A percentile compares a stretch with the other conserved stretches of the same genome.
Conservation (phyloP, 345 rosid genomes). For the Lumnitzera littorea region DNA sequence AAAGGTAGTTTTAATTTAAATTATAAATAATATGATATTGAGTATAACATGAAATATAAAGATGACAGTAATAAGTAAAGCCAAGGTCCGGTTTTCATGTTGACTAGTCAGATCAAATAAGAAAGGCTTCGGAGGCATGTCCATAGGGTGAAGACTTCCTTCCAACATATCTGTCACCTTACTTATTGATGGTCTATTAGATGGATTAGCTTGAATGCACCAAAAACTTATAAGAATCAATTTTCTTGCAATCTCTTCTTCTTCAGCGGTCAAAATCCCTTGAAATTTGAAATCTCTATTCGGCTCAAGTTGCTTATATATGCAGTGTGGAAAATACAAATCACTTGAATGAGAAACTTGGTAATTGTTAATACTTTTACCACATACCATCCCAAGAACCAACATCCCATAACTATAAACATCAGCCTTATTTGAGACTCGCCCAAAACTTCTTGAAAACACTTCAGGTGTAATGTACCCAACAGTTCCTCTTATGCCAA, state of each 20-base stretch:
- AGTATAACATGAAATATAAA: too few species aligned
- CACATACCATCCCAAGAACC: slow-evolving; percentile 30
- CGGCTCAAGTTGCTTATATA: slow-evolving; percentile 20
- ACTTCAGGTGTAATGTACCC: slow-evolving; percentile 38
- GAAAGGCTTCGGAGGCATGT: slow-evolving; percentile 7
- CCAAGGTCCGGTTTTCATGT: too few species aligned
- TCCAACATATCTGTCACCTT: slow-evolving; percentile 1
- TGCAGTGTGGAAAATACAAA: slow-evolving; percentile 25
- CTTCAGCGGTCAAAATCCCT: not conserved
- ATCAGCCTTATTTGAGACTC: slow-evolving; percentile 30
- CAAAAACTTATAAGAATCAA: too few species aligned
- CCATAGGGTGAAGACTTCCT: slow-evolving; percentile 7
- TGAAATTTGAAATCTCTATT: not conserved
- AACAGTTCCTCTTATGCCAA: slow-evolving; percentile 23
- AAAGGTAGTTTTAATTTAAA: too few species aligned
- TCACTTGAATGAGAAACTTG: slow-evolving; percentile 18
- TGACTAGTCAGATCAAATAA: not conserved
- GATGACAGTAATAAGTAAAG: too few species aligned
- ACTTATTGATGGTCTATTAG: too few species aligned
- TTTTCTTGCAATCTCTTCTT: too few species aligned
- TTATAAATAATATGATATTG: too few species aligned
- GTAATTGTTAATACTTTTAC: slow-evolving; percentile 6
- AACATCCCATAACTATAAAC: slow-evolving; percentile 42
- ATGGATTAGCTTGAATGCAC: slow-evolving; percentile 7
- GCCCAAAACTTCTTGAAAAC: slow-evolving; percentile 17